Percentiles rank a stretch among this genome's conserved stretches.
Conservation (phyloP, 331 rosid genomes). For the Quercus tomentella region DNA sequence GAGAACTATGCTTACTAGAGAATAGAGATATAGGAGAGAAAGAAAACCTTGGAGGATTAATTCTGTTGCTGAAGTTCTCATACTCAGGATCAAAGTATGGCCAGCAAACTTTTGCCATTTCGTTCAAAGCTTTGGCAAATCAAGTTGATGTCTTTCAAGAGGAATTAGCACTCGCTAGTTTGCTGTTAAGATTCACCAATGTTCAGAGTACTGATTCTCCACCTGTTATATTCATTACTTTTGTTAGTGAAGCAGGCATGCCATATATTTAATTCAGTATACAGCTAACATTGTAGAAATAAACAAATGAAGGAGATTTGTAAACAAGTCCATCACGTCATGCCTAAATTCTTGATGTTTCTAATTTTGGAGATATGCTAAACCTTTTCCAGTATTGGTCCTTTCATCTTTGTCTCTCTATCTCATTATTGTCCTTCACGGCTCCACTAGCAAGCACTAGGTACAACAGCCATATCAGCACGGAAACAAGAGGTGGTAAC, state of each 20-base stretch:
- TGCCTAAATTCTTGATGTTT: background rate
- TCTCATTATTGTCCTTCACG: background rate
- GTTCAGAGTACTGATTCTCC: background rate
- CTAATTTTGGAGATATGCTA: background rate
- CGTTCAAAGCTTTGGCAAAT: slow-evolving; percentile 10
- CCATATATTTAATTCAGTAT: background rate
- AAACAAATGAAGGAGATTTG: background rate
- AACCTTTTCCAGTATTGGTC: background rate
- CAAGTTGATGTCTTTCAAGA: slow-evolving; percentile 9
- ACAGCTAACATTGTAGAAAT: background rate
- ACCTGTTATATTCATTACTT: background rate
- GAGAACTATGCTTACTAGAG: background rate
- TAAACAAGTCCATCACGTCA: background rate
- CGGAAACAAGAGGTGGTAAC: background rate
- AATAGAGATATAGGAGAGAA: background rate
- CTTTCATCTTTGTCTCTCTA: background rate
- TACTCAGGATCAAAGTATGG: slow-evolving; percentile 94
- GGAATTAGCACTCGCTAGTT: background rate
- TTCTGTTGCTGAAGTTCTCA: slow-evolving; percentile 74
- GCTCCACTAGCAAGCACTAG: background rate
- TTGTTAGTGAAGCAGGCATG: background rate
- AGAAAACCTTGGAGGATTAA: slow-evolving; percentile 82
- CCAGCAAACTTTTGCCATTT: slow-evolving; percentile 71
- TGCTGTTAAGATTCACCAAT: background rate
- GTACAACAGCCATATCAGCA: background rate